phyloP scores from a whole-genome alignment of 225 moss, liverwort and hornwort species.

The Ulota crispa region DNA sequence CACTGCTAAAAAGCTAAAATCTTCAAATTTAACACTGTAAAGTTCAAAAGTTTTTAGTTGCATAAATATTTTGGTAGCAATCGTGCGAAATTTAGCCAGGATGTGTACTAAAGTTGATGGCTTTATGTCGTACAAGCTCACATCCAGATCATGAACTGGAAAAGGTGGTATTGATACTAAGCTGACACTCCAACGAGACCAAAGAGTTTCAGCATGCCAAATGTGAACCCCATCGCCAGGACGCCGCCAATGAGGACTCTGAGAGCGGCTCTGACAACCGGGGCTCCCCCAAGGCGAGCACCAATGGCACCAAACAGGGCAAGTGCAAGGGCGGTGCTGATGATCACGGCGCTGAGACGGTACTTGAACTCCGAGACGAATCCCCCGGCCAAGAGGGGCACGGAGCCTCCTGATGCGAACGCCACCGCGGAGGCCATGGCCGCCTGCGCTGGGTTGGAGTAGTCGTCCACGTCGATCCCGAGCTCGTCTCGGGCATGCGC shows the following conservation, averaged over 20 bases:
- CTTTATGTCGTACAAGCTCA: not conserved
- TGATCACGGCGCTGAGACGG: constrained; percentile 52
- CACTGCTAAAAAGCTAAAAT: too few species aligned
- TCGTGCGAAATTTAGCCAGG: too few species aligned
- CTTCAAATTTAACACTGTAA: too few species aligned
- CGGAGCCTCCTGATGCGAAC: constrained; percentile 73
- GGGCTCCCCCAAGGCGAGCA: constrained; percentile 76
- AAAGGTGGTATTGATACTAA: not conserved
- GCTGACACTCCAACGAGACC: not conserved
- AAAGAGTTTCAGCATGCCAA: constrained; percentile 57
- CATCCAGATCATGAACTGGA: not conserved
- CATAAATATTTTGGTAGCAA: too few species aligned
- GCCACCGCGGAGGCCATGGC: constrained; percentile 76
- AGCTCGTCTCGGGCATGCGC: constrained; percentile 91
- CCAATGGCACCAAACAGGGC: constrained; percentile 77
- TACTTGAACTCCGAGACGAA: constrained; percentile 49
- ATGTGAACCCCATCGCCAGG: constrained; percentile 76
- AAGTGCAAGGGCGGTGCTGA: constrained; percentile 53
- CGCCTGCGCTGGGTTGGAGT: constrained; percentile 80
- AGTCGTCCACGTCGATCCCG: constrained; percentile 89
- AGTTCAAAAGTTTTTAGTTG: too few species aligned
- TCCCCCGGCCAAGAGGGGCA: constrained; percentile 59
- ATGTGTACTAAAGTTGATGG: not conserved
- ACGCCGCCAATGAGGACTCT: constrained; percentile 73
- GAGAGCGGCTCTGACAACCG: constrained; percentile 47